Evolutionary conservation across 2,329 filamentous ascomycete genomes (phyloP).

Genomic region (Ophioceras dolichostomum): DNA sequence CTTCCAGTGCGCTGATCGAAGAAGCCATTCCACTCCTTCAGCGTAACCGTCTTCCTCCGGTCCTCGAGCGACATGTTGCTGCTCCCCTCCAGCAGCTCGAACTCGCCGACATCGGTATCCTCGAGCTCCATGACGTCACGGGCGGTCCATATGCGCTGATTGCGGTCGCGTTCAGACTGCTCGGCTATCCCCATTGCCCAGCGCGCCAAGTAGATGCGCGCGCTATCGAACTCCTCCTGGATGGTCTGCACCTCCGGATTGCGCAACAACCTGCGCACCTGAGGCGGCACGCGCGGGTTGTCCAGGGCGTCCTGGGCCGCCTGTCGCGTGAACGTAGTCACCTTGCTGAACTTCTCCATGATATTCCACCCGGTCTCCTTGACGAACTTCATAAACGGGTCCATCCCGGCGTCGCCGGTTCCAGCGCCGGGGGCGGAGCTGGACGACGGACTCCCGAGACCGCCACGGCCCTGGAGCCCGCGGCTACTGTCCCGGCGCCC

Average conservation of each 20-base stretch:
- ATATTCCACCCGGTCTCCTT: constrained; percentile 96
- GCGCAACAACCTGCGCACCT: constrained; percentile 70
- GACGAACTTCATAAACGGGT: constrained; percentile 83
- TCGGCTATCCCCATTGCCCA: constrained; percentile 99
- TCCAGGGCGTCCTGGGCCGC: constrained; percentile 89
- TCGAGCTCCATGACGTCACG: constrained; percentile 88
- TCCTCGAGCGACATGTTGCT: constrained; percentile 65
- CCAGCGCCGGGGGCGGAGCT: constrained; percentile 4
- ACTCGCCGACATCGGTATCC: constrained; percentile 88
- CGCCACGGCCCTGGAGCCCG: constrained; percentile 21
- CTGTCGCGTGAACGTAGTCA: constrained; percentile 87
- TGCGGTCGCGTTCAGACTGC: constrained; percentile 80
- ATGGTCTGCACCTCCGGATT: constrained; percentile 92
- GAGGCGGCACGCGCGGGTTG: constrained; percentile 81
- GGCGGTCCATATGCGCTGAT: constrained; percentile 83
- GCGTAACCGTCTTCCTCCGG: constrained; percentile 60
- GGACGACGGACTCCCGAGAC: constrained; percentile 17
- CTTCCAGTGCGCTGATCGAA: constrained; percentile 68
- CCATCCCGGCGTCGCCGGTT: constrained; percentile 61
- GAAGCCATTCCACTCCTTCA: constrained; percentile 83
- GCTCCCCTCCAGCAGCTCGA: constrained; percentile 80
- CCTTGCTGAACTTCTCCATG: constrained; percentile 91
- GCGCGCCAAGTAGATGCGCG: constrained; percentile 81
- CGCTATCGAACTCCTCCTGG: constrained; percentile 95
- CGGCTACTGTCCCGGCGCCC: constrained; percentile 24